phyloP scores from a whole-genome alignment of 2,329 filamentous ascomycete genomes.

The Chrysoporthe austroafricana region DNA sequence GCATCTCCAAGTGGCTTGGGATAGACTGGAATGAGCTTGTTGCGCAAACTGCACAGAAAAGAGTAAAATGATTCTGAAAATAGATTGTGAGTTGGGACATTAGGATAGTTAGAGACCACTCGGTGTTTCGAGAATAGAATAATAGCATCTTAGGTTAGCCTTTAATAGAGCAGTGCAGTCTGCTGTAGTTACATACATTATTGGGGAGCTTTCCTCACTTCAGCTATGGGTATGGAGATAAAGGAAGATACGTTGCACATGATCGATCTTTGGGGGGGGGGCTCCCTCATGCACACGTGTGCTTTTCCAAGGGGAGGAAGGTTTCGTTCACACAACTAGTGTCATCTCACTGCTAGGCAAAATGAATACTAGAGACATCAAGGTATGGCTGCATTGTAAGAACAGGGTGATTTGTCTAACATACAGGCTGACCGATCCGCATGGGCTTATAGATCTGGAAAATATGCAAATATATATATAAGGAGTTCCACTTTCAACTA shows the following conservation, averaged over 20 bases:
- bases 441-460: fast-evolving
- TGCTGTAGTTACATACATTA: neutral
- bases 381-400: too few species aligned
- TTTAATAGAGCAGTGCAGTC: neutral
- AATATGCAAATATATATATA: too few species aligned
- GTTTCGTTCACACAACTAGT: too few species aligned
- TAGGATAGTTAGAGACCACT: neutral
- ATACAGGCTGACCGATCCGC: fast-evolving
- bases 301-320: too few species aligned
- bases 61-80: neutral
- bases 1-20: neutral
- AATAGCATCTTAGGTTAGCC: neutral
- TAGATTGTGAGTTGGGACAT: neutral
- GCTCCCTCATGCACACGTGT: fast-evolving
- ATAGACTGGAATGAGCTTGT: neutral
- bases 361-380: too few species aligned
- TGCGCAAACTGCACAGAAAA: neutral
- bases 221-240: neutral
- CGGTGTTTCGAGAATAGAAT: too few species aligned
- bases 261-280: neutral
- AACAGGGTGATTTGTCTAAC: fast-evolving
- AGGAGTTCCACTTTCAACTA: neutral
- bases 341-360: too few species aligned
- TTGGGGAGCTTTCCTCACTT: too few species aligned
- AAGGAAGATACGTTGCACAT: neutral